Conservation (phyloP, 2,329 filamentous ascomycete species). For the Phyllosticta ampelicida region DNA sequence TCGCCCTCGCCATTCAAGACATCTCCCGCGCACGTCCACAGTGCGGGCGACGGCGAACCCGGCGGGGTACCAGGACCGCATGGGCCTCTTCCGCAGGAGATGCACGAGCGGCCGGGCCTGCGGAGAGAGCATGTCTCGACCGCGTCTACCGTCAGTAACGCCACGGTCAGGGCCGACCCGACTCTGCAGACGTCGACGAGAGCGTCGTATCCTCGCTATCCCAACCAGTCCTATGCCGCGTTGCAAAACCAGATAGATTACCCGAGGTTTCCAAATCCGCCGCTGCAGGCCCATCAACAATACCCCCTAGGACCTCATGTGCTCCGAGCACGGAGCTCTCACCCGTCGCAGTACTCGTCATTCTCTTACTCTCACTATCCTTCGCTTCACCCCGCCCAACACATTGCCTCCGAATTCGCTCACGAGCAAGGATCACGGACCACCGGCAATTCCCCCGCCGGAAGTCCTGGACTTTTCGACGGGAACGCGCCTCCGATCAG, state of each 20-base stretch:
- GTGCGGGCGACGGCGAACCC: slow-evolving; percentile 6
- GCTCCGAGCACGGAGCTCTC: slow-evolving; percentile 31
- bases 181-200: slow-evolving; percentile 13
- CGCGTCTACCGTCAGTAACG: slow-evolving; percentile 31
- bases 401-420: slow-evolving; percentile 23
- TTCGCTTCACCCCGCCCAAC: slow-evolving; percentile 29
- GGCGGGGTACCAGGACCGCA: slow-evolving; percentile 8
- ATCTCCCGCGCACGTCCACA: slow-evolving; percentile 18
- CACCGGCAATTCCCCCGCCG: slow-evolving; percentile 36
- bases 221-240: slow-evolving; percentile 40
- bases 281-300: slow-evolving; percentile 10
- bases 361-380: slow-evolving; percentile 22
- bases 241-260: slow-evolving; percentile 35
- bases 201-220: slow-evolving; percentile 29
- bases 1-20: slow-evolving; percentile 23
- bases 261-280: slow-evolving; percentile 13
- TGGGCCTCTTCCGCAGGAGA: slow-evolving; percentile 5
- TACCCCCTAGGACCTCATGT: slow-evolving; percentile 26
- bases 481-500: slow-evolving; percentile 19
- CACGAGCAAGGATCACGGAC: slow-evolving; percentile 31
- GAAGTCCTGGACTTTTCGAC: slow-evolving; percentile 39
- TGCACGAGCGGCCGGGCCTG: slow-evolving; percentile 25
- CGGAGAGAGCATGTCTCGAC: slow-evolving; percentile 31
- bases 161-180: slow-evolving; percentile 29
- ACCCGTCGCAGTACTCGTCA: slow-evolving; percentile 30